A percentile compares a stretch with the other conserved stretches of the same genome.
phyloP scores from a whole-genome alignment of 345 rosid species.

The Heritiera littoralis region DNA sequence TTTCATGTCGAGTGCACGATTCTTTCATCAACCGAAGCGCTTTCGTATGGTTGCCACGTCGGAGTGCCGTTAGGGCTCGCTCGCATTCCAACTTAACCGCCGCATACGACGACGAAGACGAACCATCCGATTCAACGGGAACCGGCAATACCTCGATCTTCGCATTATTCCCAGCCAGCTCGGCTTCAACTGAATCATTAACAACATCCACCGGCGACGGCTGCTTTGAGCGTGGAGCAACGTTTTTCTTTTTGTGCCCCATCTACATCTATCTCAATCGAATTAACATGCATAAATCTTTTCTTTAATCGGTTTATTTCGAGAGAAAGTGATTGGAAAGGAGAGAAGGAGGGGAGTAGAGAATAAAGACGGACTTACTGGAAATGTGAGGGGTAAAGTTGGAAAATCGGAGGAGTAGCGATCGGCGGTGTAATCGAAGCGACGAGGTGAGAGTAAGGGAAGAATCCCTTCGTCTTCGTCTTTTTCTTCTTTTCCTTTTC shows the following conservation, averaged over 20 bases:
- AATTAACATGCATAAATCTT: constrained; percentile 39
- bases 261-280: constrained; percentile 42
- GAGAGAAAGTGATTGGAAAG: not conserved
- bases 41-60: constrained; percentile 81
- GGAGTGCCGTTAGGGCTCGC: constrained; percentile 75
- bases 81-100: constrained; percentile 76
- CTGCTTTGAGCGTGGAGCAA: constrained; percentile 61
- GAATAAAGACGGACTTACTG: constrained; percentile 28
- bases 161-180: constrained; percentile 20
- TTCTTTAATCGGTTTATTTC: not conserved
- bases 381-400: constrained; percentile 25
- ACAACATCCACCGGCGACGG: constrained; percentile 28
- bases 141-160: constrained; percentile 34
- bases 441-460: constrained; percentile 7
- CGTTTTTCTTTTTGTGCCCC: constrained; percentile 80
- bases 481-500: not conserved
- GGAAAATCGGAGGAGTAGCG: constrained; percentile 28
- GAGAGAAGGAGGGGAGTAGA: constrained; percentile 7
- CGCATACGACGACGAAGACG: constrained; percentile 42
- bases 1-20: constrained; percentile 55
- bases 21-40: constrained; percentile 89
- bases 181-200: constrained; percentile 28
- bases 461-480: not conserved
- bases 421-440: constrained; percentile 47
- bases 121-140: constrained; percentile 31